Evolutionary conservation across 2,329 filamentous ascomycete species (phyloP).

Genomic region (Trichophyton schoenleinii): DNA sequence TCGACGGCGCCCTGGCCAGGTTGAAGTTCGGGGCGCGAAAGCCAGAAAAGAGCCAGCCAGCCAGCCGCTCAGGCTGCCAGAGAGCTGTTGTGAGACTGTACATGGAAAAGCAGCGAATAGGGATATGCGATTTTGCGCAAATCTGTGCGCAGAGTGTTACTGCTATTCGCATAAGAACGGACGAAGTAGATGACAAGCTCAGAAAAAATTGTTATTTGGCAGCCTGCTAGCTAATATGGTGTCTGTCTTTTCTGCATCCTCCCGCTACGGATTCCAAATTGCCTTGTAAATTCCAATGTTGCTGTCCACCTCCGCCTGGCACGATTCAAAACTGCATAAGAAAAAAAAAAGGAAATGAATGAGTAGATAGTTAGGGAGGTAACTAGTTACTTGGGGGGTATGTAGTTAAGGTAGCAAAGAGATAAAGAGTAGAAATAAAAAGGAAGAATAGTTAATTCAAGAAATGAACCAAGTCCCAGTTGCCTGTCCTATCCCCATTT

Average conservation of each 20-base stretch:
- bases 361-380: no score
- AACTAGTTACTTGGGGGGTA: no score
- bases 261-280: not conserved
- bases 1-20: not conserved
- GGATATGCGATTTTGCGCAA: slow-evolving; percentile 1
- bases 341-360: not conserved
- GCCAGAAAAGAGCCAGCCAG: not conserved
- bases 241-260: not conserved
- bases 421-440: not conserved
- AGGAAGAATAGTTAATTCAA: not conserved
- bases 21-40: not conserved
- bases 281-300: not conserved
- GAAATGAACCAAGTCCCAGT: slow-evolving; percentile 3
- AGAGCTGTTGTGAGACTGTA: slow-evolving; percentile 1
- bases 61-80: not conserved
- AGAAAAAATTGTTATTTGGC: not conserved
- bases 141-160: not conserved
- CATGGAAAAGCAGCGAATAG: not conserved
- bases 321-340: not conserved
- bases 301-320: not conserved
- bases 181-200: not conserved
- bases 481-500: slow-evolving; percentile 13
- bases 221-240: not conserved
- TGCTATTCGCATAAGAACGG: not conserved
- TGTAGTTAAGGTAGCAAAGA: not conserved